Conservation (phyloP, 805 yeast species). For the Clavispora vitiphila region DNA sequence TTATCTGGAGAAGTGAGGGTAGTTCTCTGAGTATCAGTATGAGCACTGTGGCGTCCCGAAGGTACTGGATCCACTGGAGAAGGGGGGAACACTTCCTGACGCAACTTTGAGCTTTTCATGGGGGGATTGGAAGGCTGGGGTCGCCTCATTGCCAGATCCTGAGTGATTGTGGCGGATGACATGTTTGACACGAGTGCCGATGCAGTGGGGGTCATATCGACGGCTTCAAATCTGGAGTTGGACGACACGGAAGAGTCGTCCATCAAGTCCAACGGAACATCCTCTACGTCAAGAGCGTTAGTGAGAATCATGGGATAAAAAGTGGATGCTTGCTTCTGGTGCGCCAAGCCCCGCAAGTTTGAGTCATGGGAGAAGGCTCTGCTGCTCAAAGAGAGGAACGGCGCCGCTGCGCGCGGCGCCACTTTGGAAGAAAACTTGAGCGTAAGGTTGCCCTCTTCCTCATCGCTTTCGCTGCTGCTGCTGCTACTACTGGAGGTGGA, state of each 20-base stretch:
- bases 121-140: conserved; percentile 5
- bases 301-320: conserved; percentile 27
- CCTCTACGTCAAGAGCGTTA: conserved; percentile 32
- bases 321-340: conserved; percentile 9
- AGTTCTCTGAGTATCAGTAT: not conserved
- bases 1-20: not conserved
- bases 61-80: not conserved
- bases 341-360: conserved; percentile 27
- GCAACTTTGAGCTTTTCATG: conserved; percentile 12
- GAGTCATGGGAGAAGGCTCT: conserved; percentile 41
- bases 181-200: not conserved
- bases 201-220: conserved; percentile 1
- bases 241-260: conserved; percentile 6
- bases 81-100: conserved; percentile 8
- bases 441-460: conserved; percentile 40
- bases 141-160: conserved; percentile 7
- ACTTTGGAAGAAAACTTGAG: conserved; percentile 41
- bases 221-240: not conserved
- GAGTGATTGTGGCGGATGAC: conserved; percentile 2
- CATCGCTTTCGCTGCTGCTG: conserved; percentile 31
- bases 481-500: conserved; percentile 20
- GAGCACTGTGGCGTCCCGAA: not conserved
- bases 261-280: conserved; percentile 38
- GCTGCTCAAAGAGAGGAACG: conserved; percentile 25
- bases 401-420: conserved; percentile 29